Percentiles rank a stretch among this genome's conserved stretches.
These are phyloP conservation scores for Rhododendron molle DNA, from an alignment of 148 eudicot genomes.

Conservation along the genomic window DNA sequence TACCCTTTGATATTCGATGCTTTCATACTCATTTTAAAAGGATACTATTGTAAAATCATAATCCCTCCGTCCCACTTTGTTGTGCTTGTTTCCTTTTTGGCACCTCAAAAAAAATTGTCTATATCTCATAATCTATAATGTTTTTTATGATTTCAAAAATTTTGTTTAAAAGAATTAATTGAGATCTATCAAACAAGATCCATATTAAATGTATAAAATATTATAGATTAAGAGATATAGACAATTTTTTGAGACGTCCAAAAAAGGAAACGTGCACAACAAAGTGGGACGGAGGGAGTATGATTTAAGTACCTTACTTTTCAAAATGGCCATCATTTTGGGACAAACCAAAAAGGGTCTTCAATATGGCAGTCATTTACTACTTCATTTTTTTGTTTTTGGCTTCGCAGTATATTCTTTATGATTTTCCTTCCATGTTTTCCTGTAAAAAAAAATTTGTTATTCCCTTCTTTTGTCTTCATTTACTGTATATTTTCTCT, in stretches of 20 bases:
- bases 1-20: not conserved
- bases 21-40: not conserved
- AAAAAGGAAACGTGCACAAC: too few relatives aligned
- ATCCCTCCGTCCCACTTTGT: too few relatives aligned
- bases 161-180: too few relatives aligned
- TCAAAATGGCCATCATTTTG: not conserved
- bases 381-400: not conserved
- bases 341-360: not conserved
- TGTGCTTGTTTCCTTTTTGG: too few relatives aligned
- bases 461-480: not conserved
- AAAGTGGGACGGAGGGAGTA: too few relatives aligned
- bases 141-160: too few relatives aligned
- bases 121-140: too few relatives aligned
- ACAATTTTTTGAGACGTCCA: too few relatives aligned
- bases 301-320: not conserved
- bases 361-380: not conserved
- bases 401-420: not conserved
- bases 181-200: too few relatives aligned
- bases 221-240: too few relatives aligned
- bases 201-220: too few relatives aligned
- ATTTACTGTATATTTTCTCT: not conserved
- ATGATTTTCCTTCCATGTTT: not conserved
- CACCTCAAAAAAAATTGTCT: too few relatives aligned
- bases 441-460: not conserved
- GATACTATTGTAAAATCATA: not conserved